phyloP scores from a whole-genome alignment of 805 yeast species.

The Metschnikowia cubensis region DNA sequence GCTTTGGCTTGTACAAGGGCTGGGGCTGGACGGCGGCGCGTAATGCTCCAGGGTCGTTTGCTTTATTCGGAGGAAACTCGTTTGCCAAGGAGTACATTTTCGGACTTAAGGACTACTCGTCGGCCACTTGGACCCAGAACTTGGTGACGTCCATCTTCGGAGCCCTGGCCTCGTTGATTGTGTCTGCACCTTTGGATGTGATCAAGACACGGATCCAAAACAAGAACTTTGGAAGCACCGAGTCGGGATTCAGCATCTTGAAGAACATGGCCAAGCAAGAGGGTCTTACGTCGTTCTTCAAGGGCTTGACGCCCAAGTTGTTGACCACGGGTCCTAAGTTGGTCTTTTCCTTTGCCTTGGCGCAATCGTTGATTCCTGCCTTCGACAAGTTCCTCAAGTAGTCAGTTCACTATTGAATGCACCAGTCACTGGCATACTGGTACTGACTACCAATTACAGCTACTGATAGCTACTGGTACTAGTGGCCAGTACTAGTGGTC shows the following conservation, averaged over 20 bases:
- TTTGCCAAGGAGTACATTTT: slow-evolving; percentile 96
- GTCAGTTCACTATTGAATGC: not conserved
- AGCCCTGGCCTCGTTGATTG: slow-evolving; percentile 94
- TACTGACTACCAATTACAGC: too few species aligned
- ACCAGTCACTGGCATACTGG: too few species aligned
- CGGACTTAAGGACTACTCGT: slow-evolving; percentile 78
- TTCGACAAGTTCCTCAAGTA: slow-evolving; percentile 67
- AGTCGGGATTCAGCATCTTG: slow-evolving; percentile 86
- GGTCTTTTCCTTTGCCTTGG: slow-evolving; percentile 96
- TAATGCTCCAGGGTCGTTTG: slow-evolving; percentile 98
- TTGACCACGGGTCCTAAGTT: slow-evolving; percentile 97
- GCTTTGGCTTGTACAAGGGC: slow-evolving; percentile 90
- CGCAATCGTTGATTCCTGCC: slow-evolving; percentile 95
- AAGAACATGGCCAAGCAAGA: slow-evolving; percentile 91
- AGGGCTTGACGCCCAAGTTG: slow-evolving; percentile 94
- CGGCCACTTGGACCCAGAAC: slow-evolving; percentile 94
- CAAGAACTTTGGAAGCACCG: slow-evolving; percentile 92
- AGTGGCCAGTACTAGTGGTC: too few species aligned
- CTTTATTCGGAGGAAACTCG: slow-evolving; percentile 97
- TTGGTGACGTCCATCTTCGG: slow-evolving; percentile 93
- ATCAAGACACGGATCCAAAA: slow-evolving; percentile 98
- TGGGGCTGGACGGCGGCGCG: slow-evolving; percentile 99
- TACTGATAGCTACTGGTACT: not conserved
- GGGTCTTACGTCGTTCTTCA: slow-evolving; percentile 87
- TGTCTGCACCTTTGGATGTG: slow-evolving; percentile 96